Percentiles rank a stretch among this genome's conserved stretches.
Conservation (phyloP, 306 rosid genomes). For the Crataegus laevigata region DNA sequence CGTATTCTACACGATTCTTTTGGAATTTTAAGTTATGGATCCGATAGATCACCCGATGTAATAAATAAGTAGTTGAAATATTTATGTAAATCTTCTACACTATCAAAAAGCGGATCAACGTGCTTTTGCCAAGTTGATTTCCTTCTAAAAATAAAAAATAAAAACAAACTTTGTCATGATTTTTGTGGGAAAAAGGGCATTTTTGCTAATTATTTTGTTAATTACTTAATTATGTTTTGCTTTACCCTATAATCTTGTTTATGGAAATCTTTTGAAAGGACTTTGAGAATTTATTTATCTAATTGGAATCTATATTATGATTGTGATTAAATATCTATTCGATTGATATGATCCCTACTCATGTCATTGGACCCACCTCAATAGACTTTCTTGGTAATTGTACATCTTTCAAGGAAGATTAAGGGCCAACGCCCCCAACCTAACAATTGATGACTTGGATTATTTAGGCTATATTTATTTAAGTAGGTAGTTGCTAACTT, state of each 20-base stretch:
- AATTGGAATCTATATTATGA: background rate
- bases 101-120: fast-evolving
- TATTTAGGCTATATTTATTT: background rate
- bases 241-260: background rate
- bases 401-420: conserved; percentile 20
- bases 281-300: background rate
- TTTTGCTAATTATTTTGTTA: background rate
- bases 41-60: too few species aligned
- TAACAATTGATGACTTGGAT: background rate
- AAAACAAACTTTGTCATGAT: background rate
- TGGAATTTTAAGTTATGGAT: too few species aligned
- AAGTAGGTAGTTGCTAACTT: background rate
- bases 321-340: background rate
- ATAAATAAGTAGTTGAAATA: too few species aligned
- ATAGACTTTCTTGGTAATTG: conserved; percentile 20
- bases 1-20: too few species aligned
- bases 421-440: conserved; percentile 7
- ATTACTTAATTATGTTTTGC: background rate
- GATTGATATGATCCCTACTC: background rate
- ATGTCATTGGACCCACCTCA: conserved; percentile 29
- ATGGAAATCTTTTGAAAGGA: background rate
- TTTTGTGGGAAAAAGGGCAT: background rate
- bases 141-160: too few species aligned
- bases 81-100: too few species aligned
- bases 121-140: too few species aligned